A percentile compares a stretch with the other conserved stretches of the same genome.
Conservation (phyloP, 225 moss, liverwort and hornwort genomes). For the Lunularia cruciata region DNA sequence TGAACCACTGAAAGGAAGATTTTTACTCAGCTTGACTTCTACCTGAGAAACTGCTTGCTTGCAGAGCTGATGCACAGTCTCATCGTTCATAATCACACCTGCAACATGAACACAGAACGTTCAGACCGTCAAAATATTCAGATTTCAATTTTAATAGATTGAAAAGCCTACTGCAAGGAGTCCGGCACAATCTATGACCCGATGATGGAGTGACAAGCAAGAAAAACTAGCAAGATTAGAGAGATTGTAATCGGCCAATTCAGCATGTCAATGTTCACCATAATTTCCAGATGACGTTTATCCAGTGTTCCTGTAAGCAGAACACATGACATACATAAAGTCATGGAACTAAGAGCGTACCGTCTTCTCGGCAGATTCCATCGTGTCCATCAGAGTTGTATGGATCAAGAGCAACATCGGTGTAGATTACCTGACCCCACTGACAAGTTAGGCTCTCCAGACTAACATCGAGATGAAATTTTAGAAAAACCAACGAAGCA, state of each 20-base stretch:
- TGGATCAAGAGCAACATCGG: conserved; percentile 96
- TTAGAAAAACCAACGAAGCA: too few relatives aligned
- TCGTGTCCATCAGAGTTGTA: conserved; percentile 98
- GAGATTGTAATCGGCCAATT: too few relatives aligned
- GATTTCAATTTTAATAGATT: too few relatives aligned
- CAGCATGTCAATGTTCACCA: too few relatives aligned
- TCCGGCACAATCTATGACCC: not conserved
- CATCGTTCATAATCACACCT: conserved; percentile 98
- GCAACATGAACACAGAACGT: conserved; percentile 17
- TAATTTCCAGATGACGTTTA: too few relatives aligned
- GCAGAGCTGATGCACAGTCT: conserved; percentile 93
- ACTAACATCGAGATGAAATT: too few relatives aligned
- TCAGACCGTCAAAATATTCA: too few relatives aligned
- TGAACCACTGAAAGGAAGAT: too few relatives aligned
- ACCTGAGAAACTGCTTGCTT: conserved; percentile 99
- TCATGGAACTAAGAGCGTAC: conserved; percentile 33
- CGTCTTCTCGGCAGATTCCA: conserved; percentile 98
- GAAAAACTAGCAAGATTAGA: not conserved
- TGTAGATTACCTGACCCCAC: conserved; percentile 75
- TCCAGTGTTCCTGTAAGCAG: too few relatives aligned
- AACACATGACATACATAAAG: too few relatives aligned
- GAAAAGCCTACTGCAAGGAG: not conserved
- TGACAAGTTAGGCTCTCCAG: not conserved
- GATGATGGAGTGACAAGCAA: not conserved
- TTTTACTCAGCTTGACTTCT: too few relatives aligned